Base-by-base conservation (phyloP, 2,329 filamentous ascomycete genomes). In the Aspergillus brasiliensis region DNA sequence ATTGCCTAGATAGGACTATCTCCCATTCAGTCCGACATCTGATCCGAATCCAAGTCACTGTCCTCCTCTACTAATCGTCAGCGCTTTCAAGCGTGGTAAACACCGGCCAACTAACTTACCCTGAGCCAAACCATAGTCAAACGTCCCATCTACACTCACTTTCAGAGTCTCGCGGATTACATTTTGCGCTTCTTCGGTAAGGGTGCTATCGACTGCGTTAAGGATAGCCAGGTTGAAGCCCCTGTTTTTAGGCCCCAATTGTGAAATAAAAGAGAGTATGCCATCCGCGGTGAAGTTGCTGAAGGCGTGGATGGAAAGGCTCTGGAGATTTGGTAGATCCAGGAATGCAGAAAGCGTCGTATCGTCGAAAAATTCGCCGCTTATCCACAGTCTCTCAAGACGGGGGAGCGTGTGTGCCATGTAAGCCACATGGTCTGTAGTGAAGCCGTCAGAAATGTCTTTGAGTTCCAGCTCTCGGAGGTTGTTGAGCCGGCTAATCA, bases 391-490 rank as follows among this genome's bases (percentile, higher is more conserved):
- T 23, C 68, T 65, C 56, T 74, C 72, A 8, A 77, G 63, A 25
- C 67, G 59, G 5, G 71, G 69, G 19, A 77, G 67, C 28, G 52
- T 67, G 17, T 69, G 60, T 2, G 69, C 68, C 7, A 77, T 58
- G 7, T 64, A 49, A 23, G 67, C 65, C 49, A 75, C 65, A 55
- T 76, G 69, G 13, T 70, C 67, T 47, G 65, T 63, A 6, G 68
- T 65, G 60, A 76, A 75, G 38, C 67, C 66, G 27, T 73, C 71
- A 3, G 73, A 74, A 34, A 76, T 69, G 38, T 73, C 70, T 54
- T 72, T 73, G 23, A 77, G 65, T 15, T 72, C 67, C 2, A 77
- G 67, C 37, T 72, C 69, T 40, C 65, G 65, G 25, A 77, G 61
- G 27, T 73, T 62, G 8, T 59, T 62, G 40, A 77, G 64, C 51